Evolutionary conservation across 1,284 basidiomycete species (phyloP).

Genomic region (Testicularia cyperi): DNA sequence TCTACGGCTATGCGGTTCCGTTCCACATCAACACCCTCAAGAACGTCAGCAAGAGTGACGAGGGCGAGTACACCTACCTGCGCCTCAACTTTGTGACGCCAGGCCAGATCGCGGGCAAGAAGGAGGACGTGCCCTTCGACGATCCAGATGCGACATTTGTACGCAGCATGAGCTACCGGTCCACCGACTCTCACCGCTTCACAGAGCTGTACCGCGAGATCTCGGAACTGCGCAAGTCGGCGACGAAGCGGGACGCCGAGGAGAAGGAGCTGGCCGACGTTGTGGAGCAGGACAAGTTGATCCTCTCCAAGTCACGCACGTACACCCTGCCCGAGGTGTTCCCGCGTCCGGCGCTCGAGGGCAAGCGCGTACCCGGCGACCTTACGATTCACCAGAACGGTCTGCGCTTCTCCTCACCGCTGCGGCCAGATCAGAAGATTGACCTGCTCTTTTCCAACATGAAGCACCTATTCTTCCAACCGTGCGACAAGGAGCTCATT

Average conservation of each 20-base stretch:
- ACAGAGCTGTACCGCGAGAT: slow-evolving; percentile 87
- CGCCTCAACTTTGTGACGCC: slow-evolving; percentile 99
- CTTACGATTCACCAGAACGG: slow-evolving; percentile 98
- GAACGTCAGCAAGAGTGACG: slow-evolving; percentile 95
- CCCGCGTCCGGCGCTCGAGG: slow-evolving; percentile 87
- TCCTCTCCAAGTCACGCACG: slow-evolving; percentile 70
- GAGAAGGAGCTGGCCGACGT: slow-evolving; percentile 98
- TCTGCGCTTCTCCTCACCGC: slow-evolving; percentile 83
- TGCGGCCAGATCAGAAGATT: slow-evolving; percentile 56
- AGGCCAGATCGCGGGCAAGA: slow-evolving; percentile 94
- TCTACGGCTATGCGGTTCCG: slow-evolving; percentile 92
- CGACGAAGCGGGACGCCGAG: slow-evolving; percentile 94
- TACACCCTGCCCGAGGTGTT: slow-evolving; percentile 80
- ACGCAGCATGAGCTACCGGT: slow-evolving; percentile 90
- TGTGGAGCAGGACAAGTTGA: slow-evolving; percentile 85
- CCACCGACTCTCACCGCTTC: slow-evolving; percentile 83
- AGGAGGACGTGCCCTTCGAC: slow-evolving; percentile 99
- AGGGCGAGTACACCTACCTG: slow-evolving; percentile 89
- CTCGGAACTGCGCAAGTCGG: slow-evolving; percentile 91
- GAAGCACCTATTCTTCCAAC: slow-evolving; percentile 98
- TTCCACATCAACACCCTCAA: slow-evolving; percentile 99
- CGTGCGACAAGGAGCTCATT: slow-evolving; percentile 92
- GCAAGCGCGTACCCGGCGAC: slow-evolving; percentile 85
- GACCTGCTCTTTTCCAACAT: slow-evolving; percentile 88
- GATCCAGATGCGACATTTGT: slow-evolving; percentile 96